These are phyloP conservation scores for Euphorbia schlechtendalii DNA, from an alignment of 441 rosid species.

Conservation along the genomic window DNA sequence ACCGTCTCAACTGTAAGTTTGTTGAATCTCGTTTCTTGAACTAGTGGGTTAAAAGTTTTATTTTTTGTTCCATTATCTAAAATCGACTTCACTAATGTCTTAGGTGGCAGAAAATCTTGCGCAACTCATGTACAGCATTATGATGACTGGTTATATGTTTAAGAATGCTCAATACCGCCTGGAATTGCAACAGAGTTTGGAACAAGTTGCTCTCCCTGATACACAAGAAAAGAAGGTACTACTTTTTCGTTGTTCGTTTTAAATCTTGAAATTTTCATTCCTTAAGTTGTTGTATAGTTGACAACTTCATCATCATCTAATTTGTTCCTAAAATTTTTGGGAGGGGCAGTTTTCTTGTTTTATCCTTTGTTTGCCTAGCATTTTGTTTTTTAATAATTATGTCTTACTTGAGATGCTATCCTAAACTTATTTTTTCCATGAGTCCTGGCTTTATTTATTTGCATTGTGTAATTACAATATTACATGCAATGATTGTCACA, in stretches of 20 bases:
- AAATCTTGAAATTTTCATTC: background rate
- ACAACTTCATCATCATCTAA: background rate
- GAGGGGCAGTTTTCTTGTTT: background rate
- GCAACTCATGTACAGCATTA: constrained; percentile 88
- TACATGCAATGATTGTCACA: constrained; percentile 23
- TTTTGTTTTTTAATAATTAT: too few species aligned
- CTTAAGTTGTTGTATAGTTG: background rate
- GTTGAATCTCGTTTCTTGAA: constrained; percentile 1
- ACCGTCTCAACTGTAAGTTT: constrained; percentile 77
- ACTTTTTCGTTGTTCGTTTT: background rate
- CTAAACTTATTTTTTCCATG: too few species aligned
- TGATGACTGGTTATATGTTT: constrained; percentile 99
- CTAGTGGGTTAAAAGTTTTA: background rate
- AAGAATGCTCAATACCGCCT: constrained; percentile 82
- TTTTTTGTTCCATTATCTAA: constrained; percentile 8
- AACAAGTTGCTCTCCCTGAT: constrained; percentile 82
- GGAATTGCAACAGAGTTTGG: constrained; percentile 90
- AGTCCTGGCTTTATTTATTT: background rate
- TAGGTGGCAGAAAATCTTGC: constrained; percentile 99
- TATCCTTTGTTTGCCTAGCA: background rate
- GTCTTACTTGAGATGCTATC: too few species aligned
- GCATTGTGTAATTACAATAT: background rate
- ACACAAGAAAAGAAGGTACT: constrained; percentile 50
- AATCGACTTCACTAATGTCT: constrained; percentile 17
- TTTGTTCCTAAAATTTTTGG: background rate